Base-by-base conservation (phyloP, 2,329 filamentous ascomycete genomes). In the Lachnellula hyalina region DNA sequence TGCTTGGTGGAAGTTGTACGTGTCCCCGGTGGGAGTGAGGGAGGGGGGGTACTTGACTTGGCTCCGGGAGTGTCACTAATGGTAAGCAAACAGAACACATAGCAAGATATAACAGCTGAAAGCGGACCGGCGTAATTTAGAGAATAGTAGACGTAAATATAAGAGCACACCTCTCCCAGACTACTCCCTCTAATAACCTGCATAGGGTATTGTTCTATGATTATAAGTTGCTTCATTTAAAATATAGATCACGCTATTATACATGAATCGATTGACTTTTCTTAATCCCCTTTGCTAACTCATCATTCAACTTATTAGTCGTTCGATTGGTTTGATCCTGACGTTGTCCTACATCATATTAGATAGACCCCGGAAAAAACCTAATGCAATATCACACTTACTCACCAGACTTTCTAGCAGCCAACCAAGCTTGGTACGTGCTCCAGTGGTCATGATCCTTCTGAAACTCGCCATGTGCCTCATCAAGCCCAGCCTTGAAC, bases 401-500 rank as follows among this genome's bases (percentile, higher is more conserved):
- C 57, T 55, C 47, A 60, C 57, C 57, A 34, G 49, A 53, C 25
- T 53, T 52, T 23, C 55, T 53, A 11, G 57, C 57, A 12, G 57
- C 57, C 45, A 51, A 17, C 57, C 57, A 60, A 1, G 49, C 51
- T 48, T 60, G 51, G 35, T 51, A 60, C 23, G 57, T 55, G 35
- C 57, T 55, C 57, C 57, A 60, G 19, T 57, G 49, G 32, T 60
- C 44, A 32, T 47, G 44, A 9, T 48, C 47, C 12, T 53, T 47
- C 15, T 56, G 25, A 14, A 55, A 54, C 21, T 58, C 56, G 40
- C 55, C 56, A 25, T 61, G 58, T 25, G 50, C 40, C 28, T 61
- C 58, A 42, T 61, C 58, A 2, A 61, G 44, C 9, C 58, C 58
- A 2, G 58, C 58, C 40, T 56, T 58, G 41, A 56, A 61, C 32